Base-by-base conservation (phyloP, 2,329 filamentous ascomycete species). In the Lasiodiplodia gonubiensis region DNA sequence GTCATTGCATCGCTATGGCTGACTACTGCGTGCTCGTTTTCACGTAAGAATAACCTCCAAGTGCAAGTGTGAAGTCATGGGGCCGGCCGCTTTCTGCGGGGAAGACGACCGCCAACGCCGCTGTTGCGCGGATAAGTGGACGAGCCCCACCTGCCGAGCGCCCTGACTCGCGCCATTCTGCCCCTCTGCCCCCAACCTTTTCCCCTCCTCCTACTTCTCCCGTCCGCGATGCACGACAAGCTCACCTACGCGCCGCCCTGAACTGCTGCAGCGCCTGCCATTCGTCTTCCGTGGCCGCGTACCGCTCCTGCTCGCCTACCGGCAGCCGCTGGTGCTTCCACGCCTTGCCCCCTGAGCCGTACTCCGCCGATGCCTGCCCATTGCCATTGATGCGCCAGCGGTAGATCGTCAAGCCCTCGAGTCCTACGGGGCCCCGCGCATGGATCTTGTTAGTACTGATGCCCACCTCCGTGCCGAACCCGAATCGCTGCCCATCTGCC, bases 361-460 rank as follows among this genome's bases (percentile, higher is more conserved):
- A 98, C 66, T 88, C 88, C 0, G 86, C 86, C 25, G 92, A 92
- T n/a, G 89, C 85, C 72, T 99, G 95, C 11, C 94, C 95, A 68
- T 87, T 83, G 0, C 94, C 95, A 46, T 91, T 85, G 70, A 99
- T 86, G 79, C 95, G 88, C 84, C 97, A 99, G 84, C 97, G 97
- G 82, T 99, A 97, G 70, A 98, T 98, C 77, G 93, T 97, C 78
- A 99, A 80, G 0, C 95, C 95, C 76, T 98, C 95, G 64, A 99
- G 82, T 1, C 95, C 95, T 6, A 99, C 95, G 0, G 95, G 95
- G 0, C 95, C 95, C 61, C 95, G 85, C 1, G 92, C 92, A 78
- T 99, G 95, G 70, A 99, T 97, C 84, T 98, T 99, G 84, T 97
- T 99, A 60, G 95, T 99, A 82, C 92, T 96, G 80, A 99, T 98